phyloP scores from a whole-genome alignment of 108 stramenopile species.

The Cyclotella kingstonii region DNA sequence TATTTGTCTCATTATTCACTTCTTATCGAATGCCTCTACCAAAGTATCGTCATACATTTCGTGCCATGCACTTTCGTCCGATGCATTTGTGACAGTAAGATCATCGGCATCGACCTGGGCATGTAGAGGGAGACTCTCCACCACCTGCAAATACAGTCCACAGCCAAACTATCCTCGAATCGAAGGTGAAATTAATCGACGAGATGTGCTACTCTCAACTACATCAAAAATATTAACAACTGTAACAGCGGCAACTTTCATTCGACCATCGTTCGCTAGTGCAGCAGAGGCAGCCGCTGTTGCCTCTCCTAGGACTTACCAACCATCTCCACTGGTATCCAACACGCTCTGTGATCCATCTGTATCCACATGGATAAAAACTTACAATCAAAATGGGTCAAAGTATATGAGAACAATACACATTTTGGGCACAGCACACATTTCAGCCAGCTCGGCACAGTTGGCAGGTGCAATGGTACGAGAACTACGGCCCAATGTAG shows the following conservation, averaged over 20 bases:
- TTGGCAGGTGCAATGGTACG: conserved; percentile 52
- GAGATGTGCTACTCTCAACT: background rate
- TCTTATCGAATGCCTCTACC: too few species aligned
- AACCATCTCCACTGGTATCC: conserved; percentile 4
- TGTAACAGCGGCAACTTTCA: background rate
- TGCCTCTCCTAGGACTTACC: background rate
- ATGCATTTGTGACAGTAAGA: too few species aligned
- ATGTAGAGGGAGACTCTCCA: too few species aligned
- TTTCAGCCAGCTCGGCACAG: conserved; percentile 56
- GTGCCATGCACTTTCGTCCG: too few species aligned
- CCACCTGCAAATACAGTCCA: too few species aligned
- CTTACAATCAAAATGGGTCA: conserved; percentile 4
- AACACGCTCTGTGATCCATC: conserved; percentile 41
- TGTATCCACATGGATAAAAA: conserved; percentile 38
- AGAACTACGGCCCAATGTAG: conserved; percentile 66
- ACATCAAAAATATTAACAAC: background rate
- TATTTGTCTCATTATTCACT: too few species aligned
- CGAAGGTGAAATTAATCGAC: too few species aligned
- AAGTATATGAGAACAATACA: background rate
- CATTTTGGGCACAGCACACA: conserved; percentile 80
- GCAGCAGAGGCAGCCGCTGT: background rate
- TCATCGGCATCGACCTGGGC: too few species aligned
- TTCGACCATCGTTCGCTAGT: background rate
- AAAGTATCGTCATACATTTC: too few species aligned
- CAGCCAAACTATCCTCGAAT: too few species aligned